A percentile compares a stretch with the other conserved stretches of the same genome.
phyloP scores from a whole-genome alignment of 1,284 basidiomycete genomes.

The Exobasidium cylindrosporum region DNA sequence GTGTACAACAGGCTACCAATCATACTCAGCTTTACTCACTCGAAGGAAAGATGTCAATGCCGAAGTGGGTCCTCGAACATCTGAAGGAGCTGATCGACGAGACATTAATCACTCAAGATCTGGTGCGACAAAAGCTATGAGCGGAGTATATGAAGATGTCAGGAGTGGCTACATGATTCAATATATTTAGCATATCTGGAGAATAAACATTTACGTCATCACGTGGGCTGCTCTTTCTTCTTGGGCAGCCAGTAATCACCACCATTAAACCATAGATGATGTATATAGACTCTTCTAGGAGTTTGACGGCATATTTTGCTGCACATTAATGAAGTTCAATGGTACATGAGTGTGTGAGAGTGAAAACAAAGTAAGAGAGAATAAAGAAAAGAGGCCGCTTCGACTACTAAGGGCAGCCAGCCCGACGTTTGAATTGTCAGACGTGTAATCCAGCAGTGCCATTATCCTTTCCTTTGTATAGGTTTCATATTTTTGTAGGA shows the following conservation, averaged over 20 bases:
- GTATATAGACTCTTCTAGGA: no score
- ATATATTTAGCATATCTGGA: no score
- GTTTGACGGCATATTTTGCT: constrained; percentile 1
- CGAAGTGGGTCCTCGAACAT: constrained; percentile 79
- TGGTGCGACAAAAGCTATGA: no score
- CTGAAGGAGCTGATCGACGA: constrained; percentile 15
- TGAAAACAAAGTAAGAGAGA: neutral
- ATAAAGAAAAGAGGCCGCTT: neutral
- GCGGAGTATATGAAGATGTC: no score
- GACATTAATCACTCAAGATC: no score
- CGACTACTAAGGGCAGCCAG: constrained; percentile 11
- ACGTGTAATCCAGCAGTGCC: neutral
- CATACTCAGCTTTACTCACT: constrained; percentile 60
- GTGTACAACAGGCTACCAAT: no score
- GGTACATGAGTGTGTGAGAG: neutral
- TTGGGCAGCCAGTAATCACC: no score
- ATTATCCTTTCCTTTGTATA: neutral
- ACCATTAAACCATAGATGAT: no score
- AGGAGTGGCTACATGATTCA: no score
- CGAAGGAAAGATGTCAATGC: constrained; percentile 87
- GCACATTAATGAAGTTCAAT: neutral
- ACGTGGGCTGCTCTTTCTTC: no score
- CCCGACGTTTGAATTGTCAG: constrained; percentile 9
- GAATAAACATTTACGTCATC: no score
- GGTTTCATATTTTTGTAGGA: neutral